Conservation (phyloP, 306 rosid genomes). For the Glycine latifolia region DNA sequence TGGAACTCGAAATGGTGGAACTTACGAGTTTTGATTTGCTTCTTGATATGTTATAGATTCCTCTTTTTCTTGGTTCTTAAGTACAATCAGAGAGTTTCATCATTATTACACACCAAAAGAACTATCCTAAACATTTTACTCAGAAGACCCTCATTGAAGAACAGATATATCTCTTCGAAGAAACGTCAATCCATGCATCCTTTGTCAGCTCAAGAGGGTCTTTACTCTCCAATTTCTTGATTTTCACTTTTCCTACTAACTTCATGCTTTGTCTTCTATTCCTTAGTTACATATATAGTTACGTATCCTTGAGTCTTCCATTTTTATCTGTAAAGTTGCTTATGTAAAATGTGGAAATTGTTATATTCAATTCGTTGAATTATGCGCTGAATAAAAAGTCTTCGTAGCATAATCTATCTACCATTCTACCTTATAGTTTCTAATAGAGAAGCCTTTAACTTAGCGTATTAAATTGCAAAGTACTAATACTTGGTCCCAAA, state of each 20-base stretch:
- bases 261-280: neutral
- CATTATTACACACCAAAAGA: constrained; percentile 26
- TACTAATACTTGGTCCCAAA: too few species aligned
- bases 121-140: constrained; percentile 23
- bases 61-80: constrained; percentile 10
- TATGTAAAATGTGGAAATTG: too few species aligned
- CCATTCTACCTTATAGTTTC: too few species aligned
- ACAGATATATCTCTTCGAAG: constrained; percentile 43
- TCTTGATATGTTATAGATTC: neutral
- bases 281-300: too few species aligned
- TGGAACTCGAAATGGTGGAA: constrained; percentile 22
- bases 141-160: constrained; percentile 37
- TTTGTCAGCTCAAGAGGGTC: constrained; percentile 46
- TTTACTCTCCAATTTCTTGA: constrained; percentile 40
- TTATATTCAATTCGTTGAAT: too few species aligned
- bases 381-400: too few species aligned
- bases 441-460: too few species aligned
- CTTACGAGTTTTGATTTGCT: neutral
- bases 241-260: neutral
- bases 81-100: constrained; percentile 43
- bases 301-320: too few species aligned
- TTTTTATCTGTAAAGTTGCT: too few species aligned
- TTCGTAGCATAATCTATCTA: too few species aligned
- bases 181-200: constrained; percentile 42
- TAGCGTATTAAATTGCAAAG: too few species aligned